These are phyloP conservation scores for Penicillium psychrofluorescens DNA, from an alignment of 495 filamentous ascomycete genomes.

Conservation along the genomic window DNA sequence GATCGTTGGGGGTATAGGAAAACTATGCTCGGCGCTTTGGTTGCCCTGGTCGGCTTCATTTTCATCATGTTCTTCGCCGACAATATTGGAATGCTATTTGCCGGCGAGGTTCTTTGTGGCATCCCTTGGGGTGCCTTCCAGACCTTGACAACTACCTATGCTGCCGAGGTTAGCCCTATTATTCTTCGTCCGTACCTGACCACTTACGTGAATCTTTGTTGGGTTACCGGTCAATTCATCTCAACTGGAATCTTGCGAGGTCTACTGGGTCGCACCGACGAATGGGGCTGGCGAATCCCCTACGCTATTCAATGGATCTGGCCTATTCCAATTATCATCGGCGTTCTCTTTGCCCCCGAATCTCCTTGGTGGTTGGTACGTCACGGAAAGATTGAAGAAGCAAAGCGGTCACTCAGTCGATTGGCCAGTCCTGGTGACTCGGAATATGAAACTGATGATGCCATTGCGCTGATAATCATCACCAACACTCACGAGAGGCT, in stretches of 20 bases:
- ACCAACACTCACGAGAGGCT: constrained; percentile 58
- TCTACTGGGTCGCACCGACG: constrained; percentile 17
- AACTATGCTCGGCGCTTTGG: no score
- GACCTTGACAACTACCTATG: no score
- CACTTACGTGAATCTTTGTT: no score
- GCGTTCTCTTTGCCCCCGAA: constrained; percentile 40
- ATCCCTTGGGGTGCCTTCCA: no score
- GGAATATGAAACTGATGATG: constrained; percentile 7
- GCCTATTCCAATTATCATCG: constrained; percentile 22
- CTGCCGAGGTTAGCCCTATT: no score
- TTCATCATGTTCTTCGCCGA: no score
- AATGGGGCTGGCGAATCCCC: constrained; percentile 29
- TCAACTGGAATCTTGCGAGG: constrained; percentile 33
- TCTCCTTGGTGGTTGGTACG: constrained; percentile 38
- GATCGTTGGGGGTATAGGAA: constrained; percentile 29
- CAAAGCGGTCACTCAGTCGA: constrained; percentile 24
- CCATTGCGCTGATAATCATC: constrained; percentile 33
- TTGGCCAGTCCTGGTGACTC: constrained; percentile 18
- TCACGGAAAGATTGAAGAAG: constrained; percentile 35
- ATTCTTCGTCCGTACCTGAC: no score
- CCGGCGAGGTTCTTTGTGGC: no score
- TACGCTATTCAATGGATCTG: constrained; percentile 30
- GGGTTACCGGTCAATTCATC: constrained; percentile 28
- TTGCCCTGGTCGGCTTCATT: no score
- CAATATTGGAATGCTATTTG: no score